phyloP scores from a whole-genome alignment of 192 early-diverging fungal species.

The Hyaloraphidium curvatum region DNA sequence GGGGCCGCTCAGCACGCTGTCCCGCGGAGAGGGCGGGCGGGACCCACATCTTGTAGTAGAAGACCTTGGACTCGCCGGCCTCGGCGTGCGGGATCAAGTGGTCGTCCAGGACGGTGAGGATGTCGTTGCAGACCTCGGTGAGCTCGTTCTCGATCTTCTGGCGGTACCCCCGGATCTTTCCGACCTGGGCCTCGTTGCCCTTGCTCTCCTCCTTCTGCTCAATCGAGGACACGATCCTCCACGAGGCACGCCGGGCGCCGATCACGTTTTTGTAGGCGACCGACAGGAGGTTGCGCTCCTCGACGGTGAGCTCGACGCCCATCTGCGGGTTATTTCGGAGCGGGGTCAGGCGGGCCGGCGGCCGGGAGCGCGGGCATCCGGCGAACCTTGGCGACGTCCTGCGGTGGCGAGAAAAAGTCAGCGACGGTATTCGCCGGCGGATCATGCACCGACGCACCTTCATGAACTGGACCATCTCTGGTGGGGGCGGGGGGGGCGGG shows the following conservation, averaged over 20 bases:
- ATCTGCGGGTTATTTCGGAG: conserved; percentile 22
- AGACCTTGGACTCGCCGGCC: conserved; percentile 96
- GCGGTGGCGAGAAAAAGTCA: conserved; percentile 1
- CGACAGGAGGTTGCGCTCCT: conserved; percentile 95
- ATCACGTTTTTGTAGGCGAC: conserved; percentile 99
- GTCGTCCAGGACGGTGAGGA: conserved; percentile 72
- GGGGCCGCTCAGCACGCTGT: not conserved
- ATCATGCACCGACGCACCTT: conserved; percentile 74
- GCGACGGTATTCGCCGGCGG: not conserved
- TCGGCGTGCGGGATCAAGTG: conserved; percentile 79
- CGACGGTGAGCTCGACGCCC: conserved; percentile 80
- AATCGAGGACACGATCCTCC: conserved; percentile 98
- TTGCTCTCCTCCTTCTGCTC: conserved; percentile 97
- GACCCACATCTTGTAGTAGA: conserved; percentile 97
- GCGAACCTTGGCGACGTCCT: not conserved
- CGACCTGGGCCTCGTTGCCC: conserved; percentile 76
- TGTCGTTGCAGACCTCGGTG: conserved; percentile 85
- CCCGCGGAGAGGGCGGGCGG: not conserved
- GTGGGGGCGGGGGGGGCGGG: not conserved
- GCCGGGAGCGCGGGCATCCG: not conserved
- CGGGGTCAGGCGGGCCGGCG: not conserved
- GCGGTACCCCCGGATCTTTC: conserved; percentile 87
- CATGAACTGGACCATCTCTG: conserved; percentile 76
- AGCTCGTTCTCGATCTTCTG: conserved; percentile 89
- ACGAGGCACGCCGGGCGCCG: conserved; percentile 94